Base-by-base conservation (phyloP, 1,139 yeast species). In the Cylindricascospora bacillispora region DNA sequence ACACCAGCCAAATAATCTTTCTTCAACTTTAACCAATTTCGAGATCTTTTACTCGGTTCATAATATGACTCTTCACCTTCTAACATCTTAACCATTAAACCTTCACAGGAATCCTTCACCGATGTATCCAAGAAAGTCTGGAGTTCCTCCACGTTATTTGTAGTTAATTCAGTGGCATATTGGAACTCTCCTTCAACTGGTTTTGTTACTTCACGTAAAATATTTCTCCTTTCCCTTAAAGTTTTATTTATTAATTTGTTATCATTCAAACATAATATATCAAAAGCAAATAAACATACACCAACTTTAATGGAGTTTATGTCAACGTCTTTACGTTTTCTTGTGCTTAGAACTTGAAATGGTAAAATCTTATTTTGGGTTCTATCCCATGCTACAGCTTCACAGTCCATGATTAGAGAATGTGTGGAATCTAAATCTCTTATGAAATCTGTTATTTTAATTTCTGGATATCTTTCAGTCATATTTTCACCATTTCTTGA, bases 341-440 rank as follows among this genome's bases (percentile, higher is more conserved):
- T 70, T 0, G 98, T 89, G 1, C 95, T 79, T 29, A 89, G 59
- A 0, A 83, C 77, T 54, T 89, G 99, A 56, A 89, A 89, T 0
- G 99, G 98, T 34, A 89, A 59, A 33, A 92, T 86, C 51, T 78
- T 81, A 17, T 72, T 56, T 13, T 67, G 63, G 28, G 64, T 74
- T 35, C 77, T 62, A 53, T 89, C 95, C 94, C 95, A 89, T 0
- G 98, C 99, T n/a, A 92, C 98, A 4, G 95, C 95, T 56, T 89
- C 99, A 57, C 95, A 82, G 52, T 89, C 99, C 34, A 89, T 56
- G 35, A 89, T 83, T 55, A 86, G 54, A 1, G 75, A 71, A 29
- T 62, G 60, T 2, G 60, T 57, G 1, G 42, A 33, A 9, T 34
- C 39, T 5, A 51, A 49, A 12, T 65, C 58, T 15, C 56, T 58